A percentile compares a stretch with the other conserved stretches of the same genome.
Evolutionary conservation across 768 basidiomycete genomes (phyloP).

Genomic region (Peribolospora kevripleyi): DNA sequence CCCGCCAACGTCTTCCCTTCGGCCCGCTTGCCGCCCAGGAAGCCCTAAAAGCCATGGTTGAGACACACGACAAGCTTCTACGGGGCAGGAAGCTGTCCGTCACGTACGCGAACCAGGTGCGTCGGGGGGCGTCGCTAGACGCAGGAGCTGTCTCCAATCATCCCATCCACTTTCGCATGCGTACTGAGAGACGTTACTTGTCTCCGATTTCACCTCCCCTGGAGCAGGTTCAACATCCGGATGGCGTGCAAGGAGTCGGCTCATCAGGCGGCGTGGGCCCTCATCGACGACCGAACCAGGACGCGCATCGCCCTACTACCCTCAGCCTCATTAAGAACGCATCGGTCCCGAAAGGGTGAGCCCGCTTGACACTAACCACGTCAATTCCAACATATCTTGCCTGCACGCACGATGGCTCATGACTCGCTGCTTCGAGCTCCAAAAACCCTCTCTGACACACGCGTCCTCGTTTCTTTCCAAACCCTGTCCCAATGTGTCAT

Average conservation of each 20-base stretch:
- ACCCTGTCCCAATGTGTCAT: not conserved
- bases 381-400: no score
- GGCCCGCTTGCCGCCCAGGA: slow-evolving; percentile 32
- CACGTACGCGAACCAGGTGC: slow-evolving; percentile 68
- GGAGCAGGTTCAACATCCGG: not conserved
- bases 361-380: no score
- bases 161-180: not conserved
- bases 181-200: not conserved
- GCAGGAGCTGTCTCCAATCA: not conserved
- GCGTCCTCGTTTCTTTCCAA: not conserved
- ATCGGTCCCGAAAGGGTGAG: no score
- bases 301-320: no score
- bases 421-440: not conserved
- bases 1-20: not conserved
- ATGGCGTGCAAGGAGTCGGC: no score
- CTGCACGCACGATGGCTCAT: not conserved
- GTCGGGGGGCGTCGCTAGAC: not conserved
- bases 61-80: slow-evolving; percentile 51
- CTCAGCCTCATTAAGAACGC: no score
- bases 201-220: not conserved
- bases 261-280: no score
- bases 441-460: not conserved
- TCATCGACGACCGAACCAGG: no score
- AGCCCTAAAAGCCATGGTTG: slow-evolving; percentile 47
- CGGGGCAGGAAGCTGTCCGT: slow-evolving; percentile 72